These are phyloP conservation scores for Jackrogersella multiformis DNA, from an alignment of 495 filamentous ascomycete genomes.

Conservation along the genomic window DNA sequence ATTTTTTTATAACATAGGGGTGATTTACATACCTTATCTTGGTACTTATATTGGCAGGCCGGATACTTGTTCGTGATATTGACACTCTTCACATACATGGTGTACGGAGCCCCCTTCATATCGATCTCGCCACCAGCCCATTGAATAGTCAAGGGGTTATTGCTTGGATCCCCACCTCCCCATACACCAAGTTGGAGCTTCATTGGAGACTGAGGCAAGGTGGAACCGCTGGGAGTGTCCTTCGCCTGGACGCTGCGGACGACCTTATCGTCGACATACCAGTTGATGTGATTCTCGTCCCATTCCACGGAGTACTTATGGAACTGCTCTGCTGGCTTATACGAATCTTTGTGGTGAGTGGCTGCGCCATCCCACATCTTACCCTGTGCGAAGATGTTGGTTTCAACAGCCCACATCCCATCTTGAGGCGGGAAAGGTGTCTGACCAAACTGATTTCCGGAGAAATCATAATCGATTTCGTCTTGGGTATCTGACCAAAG, in stretches of 20 bases:
- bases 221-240: constrained; percentile 64
- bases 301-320: constrained; percentile 93
- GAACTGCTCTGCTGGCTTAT: constrained; percentile 71
- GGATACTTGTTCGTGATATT: constrained; percentile 57
- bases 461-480: constrained; percentile 93
- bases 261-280: constrained; percentile 79
- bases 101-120: constrained; percentile 70
- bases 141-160: constrained; percentile 56
- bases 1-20: not conserved
- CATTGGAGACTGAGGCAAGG: constrained; percentile 79
- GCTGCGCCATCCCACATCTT: constrained; percentile 68
- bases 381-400: constrained; percentile 94
- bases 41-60: constrained; percentile 59
- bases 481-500: constrained; percentile 90
- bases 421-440: constrained; percentile 44
- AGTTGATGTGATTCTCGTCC: constrained; percentile 76
- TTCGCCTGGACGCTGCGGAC: constrained; percentile 62
- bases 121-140: constrained; percentile 80
- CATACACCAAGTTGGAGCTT: constrained; percentile 77
- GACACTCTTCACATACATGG: constrained; percentile 71
- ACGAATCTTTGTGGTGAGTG: constrained; percentile 75
- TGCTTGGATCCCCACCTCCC: constrained; percentile 74
- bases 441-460: constrained; percentile 67
- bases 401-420: constrained; percentile 68
- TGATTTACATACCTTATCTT: constrained; percentile 40